Conservation (phyloP, 257 asterid genomes). For the Rhazya stricta region DNA sequence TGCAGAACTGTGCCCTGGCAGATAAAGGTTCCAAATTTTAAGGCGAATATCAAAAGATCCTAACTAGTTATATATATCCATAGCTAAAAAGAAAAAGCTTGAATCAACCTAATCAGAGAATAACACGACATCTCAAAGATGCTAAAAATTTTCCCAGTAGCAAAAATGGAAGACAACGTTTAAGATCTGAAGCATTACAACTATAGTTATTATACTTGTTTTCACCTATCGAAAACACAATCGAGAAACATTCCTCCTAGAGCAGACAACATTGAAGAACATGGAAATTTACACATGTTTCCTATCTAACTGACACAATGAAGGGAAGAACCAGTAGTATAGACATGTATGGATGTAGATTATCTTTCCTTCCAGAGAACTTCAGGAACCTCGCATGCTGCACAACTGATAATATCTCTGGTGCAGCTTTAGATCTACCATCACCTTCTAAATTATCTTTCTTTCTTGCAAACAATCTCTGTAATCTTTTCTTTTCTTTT, state of each 20-base stretch:
- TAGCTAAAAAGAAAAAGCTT: too few species aligned
- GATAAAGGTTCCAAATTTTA: too few species aligned
- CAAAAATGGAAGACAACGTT: background rate
- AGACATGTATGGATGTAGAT: background rate
- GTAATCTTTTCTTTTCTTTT: background rate
- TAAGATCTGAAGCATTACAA: background rate
- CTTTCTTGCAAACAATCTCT: background rate
- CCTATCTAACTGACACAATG: slow-evolving; percentile 10
- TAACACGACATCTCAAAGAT: background rate
- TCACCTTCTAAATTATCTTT: background rate
- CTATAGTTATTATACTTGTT: background rate
- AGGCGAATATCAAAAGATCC: too few species aligned
- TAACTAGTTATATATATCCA: too few species aligned
- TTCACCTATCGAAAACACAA: background rate
- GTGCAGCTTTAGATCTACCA: background rate
- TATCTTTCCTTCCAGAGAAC: background rate
- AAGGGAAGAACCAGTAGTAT: background rate
- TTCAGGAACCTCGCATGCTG: background rate
- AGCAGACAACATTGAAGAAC: background rate
- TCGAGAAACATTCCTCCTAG: background rate
- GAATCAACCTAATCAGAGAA: too few species aligned
- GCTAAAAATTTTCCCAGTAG: background rate
- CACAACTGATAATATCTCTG: background rate
- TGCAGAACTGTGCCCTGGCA: too few species aligned
- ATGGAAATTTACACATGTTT: background rate